A percentile compares a stretch with the other conserved stretches of the same genome.
phyloP scores from a whole-genome alignment of 2,329 filamentous ascomycete genomes.

The Cladosporium sphaerospermum region DNA sequence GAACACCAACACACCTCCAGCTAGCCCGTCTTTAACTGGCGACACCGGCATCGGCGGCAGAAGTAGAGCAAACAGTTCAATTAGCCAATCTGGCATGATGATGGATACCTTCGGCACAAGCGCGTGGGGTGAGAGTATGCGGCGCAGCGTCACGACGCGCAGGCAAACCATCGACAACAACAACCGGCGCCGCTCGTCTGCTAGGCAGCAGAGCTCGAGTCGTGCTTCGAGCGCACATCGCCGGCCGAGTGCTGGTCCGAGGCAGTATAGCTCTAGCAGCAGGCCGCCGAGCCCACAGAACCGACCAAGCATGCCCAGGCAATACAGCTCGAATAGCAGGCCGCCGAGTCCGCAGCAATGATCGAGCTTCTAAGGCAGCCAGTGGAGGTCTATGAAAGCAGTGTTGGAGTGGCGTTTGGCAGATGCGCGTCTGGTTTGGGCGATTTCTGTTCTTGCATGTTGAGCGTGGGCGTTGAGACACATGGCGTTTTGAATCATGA shows the following conservation, averaged over 20 bases:
- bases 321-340: neutral
- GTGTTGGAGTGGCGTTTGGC: neutral
- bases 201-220: neutral
- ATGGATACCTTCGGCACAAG: constrained; percentile 82
- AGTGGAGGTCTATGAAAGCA: too few relatives aligned
- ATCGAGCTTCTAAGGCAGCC: too few relatives aligned
- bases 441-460: too few relatives aligned
- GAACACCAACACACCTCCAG: constrained; percentile 29
- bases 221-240: neutral
- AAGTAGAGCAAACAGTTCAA: constrained; percentile 60
- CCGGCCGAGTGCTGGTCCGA: constrained; percentile 1
- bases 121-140: constrained; percentile 87
- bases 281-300: constrained; percentile 5
- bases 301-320: neutral
- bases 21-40: constrained; percentile 17
- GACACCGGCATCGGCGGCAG: constrained; percentile 31
- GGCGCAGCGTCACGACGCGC: constrained; percentile 68
- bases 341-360: neutral
- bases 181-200: neutral
- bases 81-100: constrained; percentile 72
- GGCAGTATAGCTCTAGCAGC: constrained; percentile 4
- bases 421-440: too few relatives aligned
- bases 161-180: constrained; percentile 4
- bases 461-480: too few relatives aligned
- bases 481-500: too few relatives aligned